Conservation (phyloP, 257 asterid genomes). For the Solanum piurae region DNA sequence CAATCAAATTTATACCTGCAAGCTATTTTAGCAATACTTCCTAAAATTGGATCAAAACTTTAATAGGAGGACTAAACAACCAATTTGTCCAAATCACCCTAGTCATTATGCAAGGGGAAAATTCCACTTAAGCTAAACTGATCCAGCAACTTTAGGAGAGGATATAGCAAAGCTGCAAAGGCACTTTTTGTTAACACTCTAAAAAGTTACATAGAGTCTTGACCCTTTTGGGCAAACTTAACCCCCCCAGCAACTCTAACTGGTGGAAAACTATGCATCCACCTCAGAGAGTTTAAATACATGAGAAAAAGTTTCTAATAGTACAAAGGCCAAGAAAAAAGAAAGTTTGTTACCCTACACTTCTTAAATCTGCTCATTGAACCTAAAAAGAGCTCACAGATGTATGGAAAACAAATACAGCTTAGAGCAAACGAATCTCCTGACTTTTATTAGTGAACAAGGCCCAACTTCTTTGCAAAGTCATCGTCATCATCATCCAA, state of each 20-base stretch:
- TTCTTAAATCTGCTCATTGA: conserved; percentile 19
- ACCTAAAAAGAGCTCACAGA: conserved; percentile 3
- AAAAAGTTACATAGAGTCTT: conserved; percentile 4
- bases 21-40: neutral
- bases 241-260: neutral
- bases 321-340: conserved; percentile 12
- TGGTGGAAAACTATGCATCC: conserved; percentile 14
- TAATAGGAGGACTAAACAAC: neutral
- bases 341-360: conserved; percentile 15
- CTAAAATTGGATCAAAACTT: too few species aligned
- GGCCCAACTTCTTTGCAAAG: conserved; percentile 90
- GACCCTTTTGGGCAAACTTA: neutral
- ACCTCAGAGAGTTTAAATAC: neutral
- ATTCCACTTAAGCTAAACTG: neutral
- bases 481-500: conserved; percentile 50
- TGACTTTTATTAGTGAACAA: conserved; percentile 25
- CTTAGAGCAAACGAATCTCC: neutral
- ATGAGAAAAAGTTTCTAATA: conserved; percentile 10
- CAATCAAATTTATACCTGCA: neutral
- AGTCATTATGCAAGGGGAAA: neutral
- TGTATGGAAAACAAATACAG: conserved; percentile 1
- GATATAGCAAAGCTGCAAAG: neutral
- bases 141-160: neutral
- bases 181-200: neutral
- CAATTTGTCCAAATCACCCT: neutral